Evolutionary conservation across 148 eudicot genomes (phyloP).

Genomic region (Dysphania ambrosioides): DNA sequence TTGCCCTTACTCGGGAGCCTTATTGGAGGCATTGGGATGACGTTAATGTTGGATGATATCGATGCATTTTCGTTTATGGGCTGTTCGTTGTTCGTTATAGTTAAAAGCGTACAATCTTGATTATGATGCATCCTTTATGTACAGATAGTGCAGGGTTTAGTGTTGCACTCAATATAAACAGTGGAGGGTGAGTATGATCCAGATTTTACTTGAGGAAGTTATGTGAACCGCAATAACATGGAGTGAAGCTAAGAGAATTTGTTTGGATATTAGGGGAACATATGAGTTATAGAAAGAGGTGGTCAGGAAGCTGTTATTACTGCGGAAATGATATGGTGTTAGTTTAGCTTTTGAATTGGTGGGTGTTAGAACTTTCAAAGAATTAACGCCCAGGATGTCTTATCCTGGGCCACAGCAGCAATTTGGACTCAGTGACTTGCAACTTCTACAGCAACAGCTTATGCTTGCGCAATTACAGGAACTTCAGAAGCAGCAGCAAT

Average conservation of each 20-base stretch:
- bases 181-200: neutral
- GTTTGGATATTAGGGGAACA: no score
- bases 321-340: neutral
- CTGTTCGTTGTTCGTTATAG: neutral
- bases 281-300: no score
- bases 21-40: neutral
- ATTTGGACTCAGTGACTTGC: slow-evolving; percentile 32
- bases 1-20: neutral
- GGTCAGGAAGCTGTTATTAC: neutral
- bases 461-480: slow-evolving; percentile 63
- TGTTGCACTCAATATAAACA: no score
- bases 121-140: neutral
- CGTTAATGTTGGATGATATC: neutral
- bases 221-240: neutral
- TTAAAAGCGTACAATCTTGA: neutral
- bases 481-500: slow-evolving; percentile 49
- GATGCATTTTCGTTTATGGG: neutral
- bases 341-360: neutral
- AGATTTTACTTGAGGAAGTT: neutral
- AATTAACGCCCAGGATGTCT: slow-evolving; percentile 15
- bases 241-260: no score
- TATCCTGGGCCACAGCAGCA: slow-evolving; percentile 38
- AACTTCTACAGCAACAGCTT: slow-evolving; percentile 52
- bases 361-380: neutral
- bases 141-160: neutral